Evolutionary conservation across 2,329 filamentous ascomycete genomes (phyloP).

Genomic region (Hymenotorrendiella dingleyae): DNA sequence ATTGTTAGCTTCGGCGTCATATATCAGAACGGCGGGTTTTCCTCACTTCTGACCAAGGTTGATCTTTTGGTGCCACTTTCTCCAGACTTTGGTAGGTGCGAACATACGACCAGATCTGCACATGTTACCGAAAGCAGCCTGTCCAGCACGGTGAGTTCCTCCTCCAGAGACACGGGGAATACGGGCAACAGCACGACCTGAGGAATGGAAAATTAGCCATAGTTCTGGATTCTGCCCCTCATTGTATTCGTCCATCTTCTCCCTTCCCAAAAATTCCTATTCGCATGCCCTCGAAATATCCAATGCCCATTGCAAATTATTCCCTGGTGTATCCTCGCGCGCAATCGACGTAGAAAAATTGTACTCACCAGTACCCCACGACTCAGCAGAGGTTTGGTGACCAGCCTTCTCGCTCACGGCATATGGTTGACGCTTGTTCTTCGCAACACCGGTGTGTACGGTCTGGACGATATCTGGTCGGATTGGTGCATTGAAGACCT

Average conservation of each 20-base stretch:
- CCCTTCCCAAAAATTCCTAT: background rate
- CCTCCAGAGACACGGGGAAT: conserved; percentile 99
- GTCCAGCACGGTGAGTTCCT: conserved; percentile 99
- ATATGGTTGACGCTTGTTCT: conserved; percentile 99
- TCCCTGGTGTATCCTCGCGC: conserved; percentile 5
- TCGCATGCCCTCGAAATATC: background rate
- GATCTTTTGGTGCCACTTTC: conserved; percentile 99
- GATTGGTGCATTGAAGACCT: conserved; percentile 94
- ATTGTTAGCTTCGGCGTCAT: conserved; percentile 28
- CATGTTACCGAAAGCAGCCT: conserved; percentile 99
- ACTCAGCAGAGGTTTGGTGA: conserved; percentile 99
- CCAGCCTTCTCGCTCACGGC: conserved; percentile 99
- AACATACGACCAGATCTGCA: conserved; percentile 99
- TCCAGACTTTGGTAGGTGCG: conserved; percentile 99
- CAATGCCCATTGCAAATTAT: too few species aligned
- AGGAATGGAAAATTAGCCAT: conserved; percentile 20
- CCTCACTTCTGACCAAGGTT: conserved; percentile 92
- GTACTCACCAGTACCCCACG: conserved; percentile 94
- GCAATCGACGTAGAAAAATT: conserved; percentile 21
- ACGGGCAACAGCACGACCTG: conserved; percentile 98
- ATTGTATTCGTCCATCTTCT: background rate
- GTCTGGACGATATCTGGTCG: conserved; percentile 96
- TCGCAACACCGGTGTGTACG: conserved; percentile 97
- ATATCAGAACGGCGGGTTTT: conserved; percentile 4
- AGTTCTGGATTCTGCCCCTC: conserved; percentile 5